Evolutionary conservation across 2,329 filamentous ascomycete genomes (phyloP).

Genomic region (Purpureocillium takamizusanense): DNA sequence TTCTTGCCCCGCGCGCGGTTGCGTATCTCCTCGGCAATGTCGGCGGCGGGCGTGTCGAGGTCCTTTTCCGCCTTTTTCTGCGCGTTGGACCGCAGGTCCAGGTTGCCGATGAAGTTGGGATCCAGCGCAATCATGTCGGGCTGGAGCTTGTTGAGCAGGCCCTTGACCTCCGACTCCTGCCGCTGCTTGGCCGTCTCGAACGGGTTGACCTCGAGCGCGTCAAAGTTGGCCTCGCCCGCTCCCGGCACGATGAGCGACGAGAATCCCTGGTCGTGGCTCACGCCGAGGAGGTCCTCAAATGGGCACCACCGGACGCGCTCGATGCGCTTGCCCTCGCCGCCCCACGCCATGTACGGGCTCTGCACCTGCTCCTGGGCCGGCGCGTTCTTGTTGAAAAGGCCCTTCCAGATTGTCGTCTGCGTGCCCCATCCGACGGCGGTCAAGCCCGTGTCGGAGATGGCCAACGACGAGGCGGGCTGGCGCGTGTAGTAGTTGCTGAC

Average conservation of each 20-base stretch:
- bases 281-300: conserved; percentile 84
- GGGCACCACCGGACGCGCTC: conserved; percentile 88
- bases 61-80: conserved; percentile 70
- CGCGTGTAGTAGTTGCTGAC: conserved; percentile 82
- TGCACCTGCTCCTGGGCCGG: conserved; percentile 70
- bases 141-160: conserved; percentile 84
- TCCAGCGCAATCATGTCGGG: conserved; percentile 96
- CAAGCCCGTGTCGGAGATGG: conserved; percentile 82
- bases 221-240: conserved; percentile 94
- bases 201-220: conserved; percentile 87
- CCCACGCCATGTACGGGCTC: conserved; percentile 89
- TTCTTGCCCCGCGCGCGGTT: conserved; percentile 86
- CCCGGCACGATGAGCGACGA: conserved; percentile 85
- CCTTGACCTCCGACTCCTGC: conserved; percentile 84
- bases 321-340: conserved; percentile 71
- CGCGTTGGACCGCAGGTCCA: conserved; percentile 73
- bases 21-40: conserved; percentile 52
- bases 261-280: conserved; percentile 79
- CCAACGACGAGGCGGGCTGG: conserved; percentile 71
- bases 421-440: conserved; percentile 90
- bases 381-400: conserved; percentile 68
- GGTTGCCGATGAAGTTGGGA: conserved; percentile 80
- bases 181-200: conserved; percentile 91
- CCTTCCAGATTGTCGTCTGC: conserved; percentile 82
- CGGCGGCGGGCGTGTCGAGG: conserved; percentile 58